Base-by-base conservation (phyloP, 2,329 filamentous ascomycete species). In the Curvularia spicifera region DNA sequence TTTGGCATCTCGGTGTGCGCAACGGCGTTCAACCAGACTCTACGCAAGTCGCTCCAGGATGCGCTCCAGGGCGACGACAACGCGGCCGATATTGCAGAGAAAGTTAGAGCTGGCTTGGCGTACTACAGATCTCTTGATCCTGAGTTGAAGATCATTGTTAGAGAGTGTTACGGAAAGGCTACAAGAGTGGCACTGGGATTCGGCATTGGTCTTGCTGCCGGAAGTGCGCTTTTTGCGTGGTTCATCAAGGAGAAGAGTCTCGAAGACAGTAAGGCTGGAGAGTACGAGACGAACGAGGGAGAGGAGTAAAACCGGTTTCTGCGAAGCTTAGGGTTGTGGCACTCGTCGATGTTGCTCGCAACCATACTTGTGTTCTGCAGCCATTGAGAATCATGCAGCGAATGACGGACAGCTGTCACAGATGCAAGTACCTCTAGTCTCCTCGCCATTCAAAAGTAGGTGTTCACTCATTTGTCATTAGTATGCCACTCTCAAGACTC, bases 1-100 rank as follows among this genome's bases (percentile, higher is more conserved):
- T 82, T 87, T 39, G 85, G 90, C 10, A 81, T 93, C 54, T 89
- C 88, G n/a, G 78, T 91, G 56, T 85, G 85, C 50, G 87, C 89
- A 1, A 90, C 89, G 1, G 83, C 91, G 7, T 84, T 92, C 45
- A 91, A 94, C 71, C 86, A 90, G 69, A 81, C 83, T 2, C 80
- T 94, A 20, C 81, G 89, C 15, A 78, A 78, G 2, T 79, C 84
- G 46, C 79, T 94, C 4, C 78, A 80, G 2, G 68, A 73, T 1
- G 80, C 81, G 2, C 78, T 93, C 46, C 77, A 81, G 4, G 82
- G 82, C 51, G 85, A 85, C 55, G 81, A 84, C 24, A 83, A 87
- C 51, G 87, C 89, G 0, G 80, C 84, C 24, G 79, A 84, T 53
- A 91, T 93, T 63, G 88, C 91, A 43, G 83, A 87, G 57, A 82